These are phyloP conservation scores for Phyllostachys edulis DNA, from an alignment of 176 grass and related monocot species.

Conservation along the genomic window DNA sequence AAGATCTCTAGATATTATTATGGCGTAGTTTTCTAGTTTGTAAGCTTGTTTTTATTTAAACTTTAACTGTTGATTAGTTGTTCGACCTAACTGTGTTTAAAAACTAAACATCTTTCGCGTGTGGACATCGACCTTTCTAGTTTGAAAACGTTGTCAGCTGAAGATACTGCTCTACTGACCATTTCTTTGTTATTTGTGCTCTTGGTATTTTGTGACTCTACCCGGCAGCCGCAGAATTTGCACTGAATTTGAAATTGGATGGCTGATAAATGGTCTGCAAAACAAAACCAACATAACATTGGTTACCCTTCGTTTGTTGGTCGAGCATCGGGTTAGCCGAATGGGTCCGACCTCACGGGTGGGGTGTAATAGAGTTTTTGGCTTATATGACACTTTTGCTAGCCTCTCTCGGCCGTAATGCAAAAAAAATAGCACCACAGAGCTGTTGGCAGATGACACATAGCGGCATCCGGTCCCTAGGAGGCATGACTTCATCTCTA, in stretches of 20 bases:
- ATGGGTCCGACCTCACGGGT: too few species aligned
- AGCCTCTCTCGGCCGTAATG: too few species aligned
- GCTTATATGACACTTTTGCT: too few species aligned
- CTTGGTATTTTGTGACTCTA: conserved; percentile 11
- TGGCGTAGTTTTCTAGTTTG: conserved; percentile 44
- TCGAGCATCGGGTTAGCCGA: not conserved
- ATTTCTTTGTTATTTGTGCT: conserved; percentile 35
- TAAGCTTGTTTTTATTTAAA: conserved; percentile 36
- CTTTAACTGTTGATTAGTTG: conserved; percentile 28
- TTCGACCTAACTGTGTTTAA: conserved; percentile 29
- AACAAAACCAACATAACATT: not conserved
- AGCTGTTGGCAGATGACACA: too few species aligned
- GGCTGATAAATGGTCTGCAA: not conserved
- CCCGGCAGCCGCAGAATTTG: conserved; percentile 1
- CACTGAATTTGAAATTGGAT: not conserved
- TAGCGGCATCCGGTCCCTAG: too few species aligned
- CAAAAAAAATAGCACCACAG: too few species aligned
- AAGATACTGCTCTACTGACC: conserved; percentile 32
- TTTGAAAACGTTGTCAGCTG: conserved; percentile 32
- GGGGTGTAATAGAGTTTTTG: too few species aligned
- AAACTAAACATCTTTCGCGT: conserved; percentile 24
- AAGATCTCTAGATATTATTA: conserved; percentile 36
- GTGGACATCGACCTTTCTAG: conserved; percentile 10
- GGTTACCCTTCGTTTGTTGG: not conserved
- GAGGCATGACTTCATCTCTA: too few species aligned